These are phyloP conservation scores for Cryptococcus neoformans DNA, from an alignment of 1,284 basidiomycete genomes.

Conservation along the genomic window DNA sequence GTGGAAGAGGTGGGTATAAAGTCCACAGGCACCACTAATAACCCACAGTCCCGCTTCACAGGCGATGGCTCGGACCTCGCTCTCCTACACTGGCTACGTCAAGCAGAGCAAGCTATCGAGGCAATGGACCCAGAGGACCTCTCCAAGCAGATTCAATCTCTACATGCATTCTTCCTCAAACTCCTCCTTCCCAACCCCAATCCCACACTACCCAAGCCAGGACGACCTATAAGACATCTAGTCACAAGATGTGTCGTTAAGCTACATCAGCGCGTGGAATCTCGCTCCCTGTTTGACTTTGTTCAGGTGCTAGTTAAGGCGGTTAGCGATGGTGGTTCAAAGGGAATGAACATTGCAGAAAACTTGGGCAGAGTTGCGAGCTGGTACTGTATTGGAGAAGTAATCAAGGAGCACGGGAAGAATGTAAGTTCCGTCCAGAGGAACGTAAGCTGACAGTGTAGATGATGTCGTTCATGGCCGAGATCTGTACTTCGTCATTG, in stretches of 20 bases:
- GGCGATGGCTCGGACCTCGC: slow-evolving; percentile 43
- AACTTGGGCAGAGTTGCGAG: slow-evolving; percentile 58
- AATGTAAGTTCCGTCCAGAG: slow-evolving; percentile 57
- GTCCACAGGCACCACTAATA: neutral
- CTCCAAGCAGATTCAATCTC: slow-evolving; percentile 20
- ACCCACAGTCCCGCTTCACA: slow-evolving; percentile 32
- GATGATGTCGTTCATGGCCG: slow-evolving; percentile 93
- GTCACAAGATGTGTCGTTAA: slow-evolving; percentile 72
- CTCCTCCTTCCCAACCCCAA: slow-evolving; percentile 29
- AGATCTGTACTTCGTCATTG: slow-evolving; percentile 65
- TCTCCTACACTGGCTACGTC: slow-evolving; percentile 41
- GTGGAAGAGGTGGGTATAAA: slow-evolving; percentile 22
- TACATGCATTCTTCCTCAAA: slow-evolving; percentile 44
- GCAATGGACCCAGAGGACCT: slow-evolving; percentile 20
- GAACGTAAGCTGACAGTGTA: slow-evolving; percentile 39
- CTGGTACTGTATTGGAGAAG: slow-evolving; percentile 74
- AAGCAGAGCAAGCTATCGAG: slow-evolving; percentile 45
- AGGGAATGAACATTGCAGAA: slow-evolving; percentile 55
- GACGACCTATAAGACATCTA: slow-evolving; percentile 77
- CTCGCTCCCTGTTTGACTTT: slow-evolving; percentile 79
- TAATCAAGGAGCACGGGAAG: slow-evolving; percentile 77
- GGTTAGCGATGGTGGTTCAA: slow-evolving; percentile 57
- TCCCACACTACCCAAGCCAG: slow-evolving; percentile 64
- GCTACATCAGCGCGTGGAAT: slow-evolving; percentile 79
- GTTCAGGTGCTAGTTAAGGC: slow-evolving; percentile 74